phyloP scores from a whole-genome alignment of 73 alveolate genomes.

The Loxodes magnus region DNA sequence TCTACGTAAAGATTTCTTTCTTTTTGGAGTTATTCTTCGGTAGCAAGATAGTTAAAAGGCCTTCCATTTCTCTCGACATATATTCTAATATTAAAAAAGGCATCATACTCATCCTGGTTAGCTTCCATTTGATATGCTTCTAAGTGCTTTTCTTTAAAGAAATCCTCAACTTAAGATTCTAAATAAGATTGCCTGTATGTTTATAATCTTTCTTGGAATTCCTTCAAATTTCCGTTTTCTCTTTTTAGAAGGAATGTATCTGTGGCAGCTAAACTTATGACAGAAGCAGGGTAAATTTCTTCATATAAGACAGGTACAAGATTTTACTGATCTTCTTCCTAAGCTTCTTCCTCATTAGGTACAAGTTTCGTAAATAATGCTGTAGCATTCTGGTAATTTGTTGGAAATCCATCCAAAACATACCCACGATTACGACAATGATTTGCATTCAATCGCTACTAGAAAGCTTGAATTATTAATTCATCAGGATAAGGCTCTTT shows the following conservation, averaged over 20 bases:
- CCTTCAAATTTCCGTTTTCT: conserved; percentile 20
- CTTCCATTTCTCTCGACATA: conserved; percentile 21
- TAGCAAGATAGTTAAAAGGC: conserved; percentile 19
- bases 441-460: conserved; percentile 50
- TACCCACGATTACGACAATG: conserved; percentile 84
- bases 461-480: conserved; percentile 47
- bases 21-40: conserved; percentile 5
- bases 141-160: conserved; percentile 44
- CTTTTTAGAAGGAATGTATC: conserved; percentile 14
- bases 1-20: not conserved
- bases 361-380: conserved; percentile 35
- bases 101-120: conserved; percentile 6
- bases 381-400: conserved; percentile 53
- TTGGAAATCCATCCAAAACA: conserved; percentile 84
- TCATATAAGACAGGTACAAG: conserved; percentile 20
- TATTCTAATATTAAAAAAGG: not conserved
- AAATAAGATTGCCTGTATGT: conserved; percentile 37
- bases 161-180: conserved; percentile 63
- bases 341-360: conserved; percentile 29
- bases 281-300: conserved; percentile 39
- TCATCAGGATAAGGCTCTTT: conserved; percentile 59
- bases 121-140: conserved; percentile 42
- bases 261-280: conserved; percentile 23
- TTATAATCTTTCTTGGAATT: conserved; percentile 28
- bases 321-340: conserved; percentile 29